phyloP scores from a whole-genome alignment of 345 rosid species.

The Arabidopsis arenosa region DNA sequence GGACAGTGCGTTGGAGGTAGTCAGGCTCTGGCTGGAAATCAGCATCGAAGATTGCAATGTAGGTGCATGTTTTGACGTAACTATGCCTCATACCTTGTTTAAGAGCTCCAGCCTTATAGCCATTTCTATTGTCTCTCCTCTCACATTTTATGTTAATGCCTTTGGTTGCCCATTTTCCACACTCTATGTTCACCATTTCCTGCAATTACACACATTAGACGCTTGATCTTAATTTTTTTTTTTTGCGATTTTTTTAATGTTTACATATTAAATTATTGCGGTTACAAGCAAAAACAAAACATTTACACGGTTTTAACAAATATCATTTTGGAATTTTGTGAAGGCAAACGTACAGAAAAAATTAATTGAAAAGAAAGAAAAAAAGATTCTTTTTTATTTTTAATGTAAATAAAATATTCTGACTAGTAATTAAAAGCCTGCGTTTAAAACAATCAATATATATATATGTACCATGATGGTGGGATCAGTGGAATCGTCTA shows the following conservation, averaged over 20 bases:
- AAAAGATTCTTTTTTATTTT: not conserved
- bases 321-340: not conserved
- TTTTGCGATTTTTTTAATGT: no score
- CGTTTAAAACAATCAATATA: not conserved
- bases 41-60: slow-evolving; percentile 59
- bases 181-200: slow-evolving; percentile 48
- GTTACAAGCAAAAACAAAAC: not conserved
- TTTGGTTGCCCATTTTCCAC: slow-evolving; percentile 47
- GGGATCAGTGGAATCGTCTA: slow-evolving; percentile 71
- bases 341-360: not conserved
- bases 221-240: not conserved
- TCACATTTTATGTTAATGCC: slow-evolving; percentile 51
- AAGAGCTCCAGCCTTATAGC: slow-evolving; percentile 63
- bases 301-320: not conserved
- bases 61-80: slow-evolving; percentile 57
- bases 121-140: slow-evolving; percentile 54
- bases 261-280: not conserved
- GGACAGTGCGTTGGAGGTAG: slow-evolving; percentile 53
- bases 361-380: not conserved
- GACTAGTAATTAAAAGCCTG: not conserved
- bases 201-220: not conserved
- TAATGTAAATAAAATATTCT: not conserved
- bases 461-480: slow-evolving; percentile 50
- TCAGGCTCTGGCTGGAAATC: slow-evolving; percentile 65
- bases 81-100: slow-evolving; percentile 66